Evolutionary conservation across 805 yeast species (phyloP).

Genomic region (Saccharomyces jurei): DNA sequence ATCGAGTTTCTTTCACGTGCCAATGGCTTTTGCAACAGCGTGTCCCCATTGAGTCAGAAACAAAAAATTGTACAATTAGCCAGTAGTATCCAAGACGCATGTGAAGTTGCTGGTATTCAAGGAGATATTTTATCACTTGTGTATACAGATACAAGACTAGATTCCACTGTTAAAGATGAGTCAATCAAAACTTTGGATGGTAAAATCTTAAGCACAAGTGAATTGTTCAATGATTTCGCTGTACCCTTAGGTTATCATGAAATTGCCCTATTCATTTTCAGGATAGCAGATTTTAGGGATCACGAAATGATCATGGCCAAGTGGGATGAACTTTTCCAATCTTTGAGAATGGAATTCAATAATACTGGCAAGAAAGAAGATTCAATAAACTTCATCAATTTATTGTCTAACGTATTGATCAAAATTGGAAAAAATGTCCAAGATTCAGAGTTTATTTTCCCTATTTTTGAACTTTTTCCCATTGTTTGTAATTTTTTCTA

Average conservation of each 20-base stretch:
- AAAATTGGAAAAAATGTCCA: conserved; percentile 56
- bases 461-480: conserved; percentile 62
- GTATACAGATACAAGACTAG: conserved; percentile 40
- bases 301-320: conserved; percentile 72
- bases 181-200: conserved; percentile 51
- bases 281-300: conserved; percentile 77
- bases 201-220: conserved; percentile 62
- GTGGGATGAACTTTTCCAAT: conserved; percentile 69
- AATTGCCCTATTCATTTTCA: conserved; percentile 67
- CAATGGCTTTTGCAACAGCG: conserved; percentile 83
- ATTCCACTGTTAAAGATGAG: conserved; percentile 40
- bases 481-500: conserved; percentile 51
- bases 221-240: conserved; percentile 76
- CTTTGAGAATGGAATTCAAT: conserved; percentile 30
- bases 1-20: conserved; percentile 88
- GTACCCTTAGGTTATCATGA: conserved; percentile 85
- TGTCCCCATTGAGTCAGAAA: conserved; percentile 65
- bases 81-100: conserved; percentile 62
- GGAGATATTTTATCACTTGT: conserved; percentile 41
- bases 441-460: conserved; percentile 71
- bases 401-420: conserved; percentile 33
- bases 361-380: conserved; percentile 25
- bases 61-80: conserved; percentile 70
- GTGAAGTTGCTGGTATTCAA: conserved; percentile 83
- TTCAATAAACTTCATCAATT: conserved; percentile 30